Evolutionary conservation across 345 rosid species (phyloP).

Genomic region (Mercurialis annua): DNA sequence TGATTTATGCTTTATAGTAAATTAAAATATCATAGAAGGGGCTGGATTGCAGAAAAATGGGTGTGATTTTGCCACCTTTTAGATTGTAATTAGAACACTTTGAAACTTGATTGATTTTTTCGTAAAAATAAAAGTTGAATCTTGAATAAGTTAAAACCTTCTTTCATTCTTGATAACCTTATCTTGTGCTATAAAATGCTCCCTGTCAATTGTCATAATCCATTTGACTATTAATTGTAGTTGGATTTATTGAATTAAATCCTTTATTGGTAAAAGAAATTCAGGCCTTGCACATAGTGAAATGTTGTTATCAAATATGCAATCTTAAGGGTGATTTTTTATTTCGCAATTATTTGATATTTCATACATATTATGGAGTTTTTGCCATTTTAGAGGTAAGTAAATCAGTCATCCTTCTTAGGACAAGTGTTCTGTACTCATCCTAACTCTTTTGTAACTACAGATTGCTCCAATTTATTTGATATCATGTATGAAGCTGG

Average conservation of each 20-base stretch:
- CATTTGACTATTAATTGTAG: background rate
- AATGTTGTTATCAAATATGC: background rate
- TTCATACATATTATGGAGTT: background rate
- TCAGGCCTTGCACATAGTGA: background rate
- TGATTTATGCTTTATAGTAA: background rate
- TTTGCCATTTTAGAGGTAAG: background rate
- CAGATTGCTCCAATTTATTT: conserved; percentile 96
- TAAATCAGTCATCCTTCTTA: background rate
- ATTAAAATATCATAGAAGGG: background rate
- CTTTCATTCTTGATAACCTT: background rate
- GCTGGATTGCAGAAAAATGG: background rate
- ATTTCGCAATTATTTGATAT: background rate
- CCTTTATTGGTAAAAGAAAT: background rate
- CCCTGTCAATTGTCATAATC: background rate
- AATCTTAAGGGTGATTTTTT: background rate
- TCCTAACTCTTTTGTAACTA: conserved; percentile 13
- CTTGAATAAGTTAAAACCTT: background rate
- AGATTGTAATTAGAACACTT: background rate
- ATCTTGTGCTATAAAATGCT: background rate
- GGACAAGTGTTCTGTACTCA: background rate
- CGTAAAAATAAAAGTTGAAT: background rate
- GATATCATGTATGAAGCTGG: conserved; percentile 81
- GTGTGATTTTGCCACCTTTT: background rate
- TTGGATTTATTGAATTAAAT: conserved; percentile 1
- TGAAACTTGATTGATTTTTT: background rate